phyloP scores from a whole-genome alignment of 2,329 filamentous ascomycete genomes.

The Verticillium nubilum region DNA sequence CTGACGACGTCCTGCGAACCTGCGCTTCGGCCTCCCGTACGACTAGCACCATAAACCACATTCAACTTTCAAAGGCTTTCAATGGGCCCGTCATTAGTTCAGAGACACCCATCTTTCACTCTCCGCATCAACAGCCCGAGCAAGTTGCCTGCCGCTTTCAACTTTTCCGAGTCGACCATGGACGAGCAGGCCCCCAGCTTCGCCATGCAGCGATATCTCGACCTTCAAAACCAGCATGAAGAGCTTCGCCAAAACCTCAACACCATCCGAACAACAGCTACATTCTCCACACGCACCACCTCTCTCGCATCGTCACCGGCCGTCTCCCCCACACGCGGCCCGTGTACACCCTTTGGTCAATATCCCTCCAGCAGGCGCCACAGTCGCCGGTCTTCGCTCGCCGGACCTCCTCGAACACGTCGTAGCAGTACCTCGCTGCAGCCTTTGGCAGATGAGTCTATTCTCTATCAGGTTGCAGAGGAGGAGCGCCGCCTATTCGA shows the following conservation, averaged over 20 bases:
- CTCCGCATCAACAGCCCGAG: slow-evolving; percentile 6
- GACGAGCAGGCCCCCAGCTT: slow-evolving; percentile 36
- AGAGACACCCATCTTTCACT: slow-evolving; percentile 11
- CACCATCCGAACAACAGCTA: slow-evolving; percentile 39
- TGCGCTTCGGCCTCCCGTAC: not conserved
- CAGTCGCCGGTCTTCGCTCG: slow-evolving; percentile 31
- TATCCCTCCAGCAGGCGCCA: slow-evolving; percentile 29
- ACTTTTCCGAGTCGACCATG: slow-evolving; percentile 1
- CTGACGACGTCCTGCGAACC: not conserved
- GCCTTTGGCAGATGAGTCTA: slow-evolving; percentile 33
- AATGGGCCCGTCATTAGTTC: slow-evolving; percentile 13
- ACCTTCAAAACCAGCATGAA: slow-evolving; percentile 49
- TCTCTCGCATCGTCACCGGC: slow-evolving; percentile 43
- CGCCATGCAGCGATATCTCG: slow-evolving; percentile 48
- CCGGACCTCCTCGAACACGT: slow-evolving; percentile 11
- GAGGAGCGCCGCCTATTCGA: slow-evolving; percentile 49
- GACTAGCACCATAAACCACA: not conserved
- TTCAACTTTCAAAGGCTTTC: not conserved
- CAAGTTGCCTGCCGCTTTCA: slow-evolving; percentile 8
- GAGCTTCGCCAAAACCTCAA: slow-evolving; percentile 46
- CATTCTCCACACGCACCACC: slow-evolving; percentile 21
- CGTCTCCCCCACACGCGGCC: slow-evolving; percentile 54
- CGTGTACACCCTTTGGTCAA: slow-evolving; percentile 30
- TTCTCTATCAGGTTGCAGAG: slow-evolving; percentile 41
- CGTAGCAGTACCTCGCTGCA: slow-evolving; percentile 5